Base-by-base conservation (phyloP, 2,329 filamentous ascomycete genomes). In the Aspergillus tubingensis region DNA sequence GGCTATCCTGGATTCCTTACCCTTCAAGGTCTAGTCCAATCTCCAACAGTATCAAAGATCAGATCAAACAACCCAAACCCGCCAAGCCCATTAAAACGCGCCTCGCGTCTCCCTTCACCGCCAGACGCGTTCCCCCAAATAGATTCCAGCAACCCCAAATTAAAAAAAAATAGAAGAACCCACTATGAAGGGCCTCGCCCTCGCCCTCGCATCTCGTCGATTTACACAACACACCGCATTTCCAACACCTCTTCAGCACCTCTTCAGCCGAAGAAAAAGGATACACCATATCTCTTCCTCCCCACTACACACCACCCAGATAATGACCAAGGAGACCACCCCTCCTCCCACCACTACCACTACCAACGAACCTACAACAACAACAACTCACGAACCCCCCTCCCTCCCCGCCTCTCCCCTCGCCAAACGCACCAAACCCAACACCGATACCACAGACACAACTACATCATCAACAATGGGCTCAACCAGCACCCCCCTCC, bases 341-440 rank as follows among this genome's bases (percentile, higher is more conserved):
- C 76, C 78, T 51, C 77, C 77, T 58, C 67, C 72, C 36, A 57
- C 67, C 55, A 58, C 62, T 60, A 57, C 66, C 59, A 30, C 65
- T 47, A 57, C 73, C 67, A 62, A 8, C 27, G 27, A 30, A 30
- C 27, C 65, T 58, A 63, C 54, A 54, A 63, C 61, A 52, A 65
- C 39, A 55, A 65, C 60, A 27, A 65, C 71, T 39, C 81, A 80
- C 72, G 74, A 80, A 65, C 75, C 80, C 27, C 86, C 86, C 50
- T 86, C 86, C 55, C 82, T 87, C 23, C 88, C 88, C 43, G 83
- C 84, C 59, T 93, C 91, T 8, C 92, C 91, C 27, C 86, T 91
- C 25, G 83, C 91, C 51, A 96, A 96, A 81, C 87, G 91, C 73
- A 85, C 90, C 71, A 95, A 92, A 82, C 86, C 86, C 63, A 74